Conservation (phyloP, 805 yeast species). For the Myxozyma neglecta region DNA sequence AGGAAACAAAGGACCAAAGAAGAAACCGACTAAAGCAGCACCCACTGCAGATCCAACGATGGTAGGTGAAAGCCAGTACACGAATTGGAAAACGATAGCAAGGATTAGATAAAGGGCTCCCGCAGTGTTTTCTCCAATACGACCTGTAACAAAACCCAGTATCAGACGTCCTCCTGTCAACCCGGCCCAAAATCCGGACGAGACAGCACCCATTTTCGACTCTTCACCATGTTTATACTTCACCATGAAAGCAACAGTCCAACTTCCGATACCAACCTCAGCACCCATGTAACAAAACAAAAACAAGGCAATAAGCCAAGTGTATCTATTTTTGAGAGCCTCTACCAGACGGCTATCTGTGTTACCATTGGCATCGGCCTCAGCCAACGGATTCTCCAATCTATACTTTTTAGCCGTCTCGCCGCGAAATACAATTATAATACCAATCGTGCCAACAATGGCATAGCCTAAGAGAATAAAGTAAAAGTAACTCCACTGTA, state of each 20-base stretch:
- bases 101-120: slow-evolving; percentile 41
- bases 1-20: slow-evolving; percentile 72
- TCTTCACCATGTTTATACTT: slow-evolving; percentile 53
- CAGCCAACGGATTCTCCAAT: slow-evolving; percentile 5
- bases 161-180: slow-evolving; percentile 61
- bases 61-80: slow-evolving; percentile 53
- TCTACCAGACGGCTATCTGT: slow-evolving; percentile 8
- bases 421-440: slow-evolving; percentile 48
- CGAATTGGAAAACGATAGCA: slow-evolving; percentile 44
- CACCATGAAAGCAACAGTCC: slow-evolving; percentile 65
- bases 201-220: slow-evolving; percentile 57
- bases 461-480: slow-evolving; percentile 48
- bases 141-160: slow-evolving; percentile 45
- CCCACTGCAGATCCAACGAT: slow-evolving; percentile 50
- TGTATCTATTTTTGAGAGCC: slow-evolving; percentile 39
- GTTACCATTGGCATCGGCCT: slow-evolving; percentile 2
- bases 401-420: slow-evolving; percentile 30
- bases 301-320: slow-evolving; percentile 54
- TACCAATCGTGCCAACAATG: slow-evolving; percentile 40
- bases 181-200: slow-evolving; percentile 74
- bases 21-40: slow-evolving; percentile 54
- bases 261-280: slow-evolving; percentile 68
- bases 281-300: slow-evolving; percentile 67
- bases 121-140: slow-evolving; percentile 40
- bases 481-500: slow-evolving; percentile 58